Percentiles rank a stretch among this genome's conserved stretches.
These are phyloP conservation scores for Ophioceras dolichostomum DNA, from an alignment of 2,329 filamentous ascomycete genomes.

Conservation along the genomic window DNA sequence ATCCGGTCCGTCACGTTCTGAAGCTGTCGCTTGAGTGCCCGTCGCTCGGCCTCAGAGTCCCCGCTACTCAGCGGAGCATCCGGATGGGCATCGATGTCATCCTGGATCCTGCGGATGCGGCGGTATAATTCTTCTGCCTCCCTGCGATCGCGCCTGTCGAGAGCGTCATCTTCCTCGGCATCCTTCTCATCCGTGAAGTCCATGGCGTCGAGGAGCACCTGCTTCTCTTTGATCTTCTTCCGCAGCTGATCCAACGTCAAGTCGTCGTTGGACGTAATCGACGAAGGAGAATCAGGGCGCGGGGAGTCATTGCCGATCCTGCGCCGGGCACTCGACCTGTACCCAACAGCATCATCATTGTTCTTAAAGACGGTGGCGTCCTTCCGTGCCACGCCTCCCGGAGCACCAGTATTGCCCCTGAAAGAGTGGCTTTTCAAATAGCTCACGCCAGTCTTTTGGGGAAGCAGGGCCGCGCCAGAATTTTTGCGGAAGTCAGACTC, in stretches of 20 bases:
- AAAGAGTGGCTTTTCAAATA: slow-evolving; percentile 96
- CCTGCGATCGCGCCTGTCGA: slow-evolving; percentile 80
- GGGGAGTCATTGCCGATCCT: slow-evolving; percentile 65
- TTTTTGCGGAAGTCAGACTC: slow-evolving; percentile 85
- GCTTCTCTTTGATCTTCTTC: slow-evolving; percentile 90
- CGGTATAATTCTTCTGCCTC: slow-evolving; percentile 92
- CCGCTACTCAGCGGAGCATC: slow-evolving; percentile 57
- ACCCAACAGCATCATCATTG: slow-evolving; percentile 85
- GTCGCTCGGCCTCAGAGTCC: slow-evolving; percentile 80
- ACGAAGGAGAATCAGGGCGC: slow-evolving; percentile 64
- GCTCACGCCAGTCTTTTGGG: slow-evolving; percentile 95
- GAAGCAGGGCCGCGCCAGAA: slow-evolving; percentile 78
- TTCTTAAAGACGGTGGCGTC: slow-evolving; percentile 96
- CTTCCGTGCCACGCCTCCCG: slow-evolving; percentile 53
- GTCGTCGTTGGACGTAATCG: slow-evolving; percentile 64
- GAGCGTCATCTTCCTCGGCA: slow-evolving; percentile 78
- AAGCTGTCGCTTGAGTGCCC: slow-evolving; percentile 77
- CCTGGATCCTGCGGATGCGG: slow-evolving; percentile 80
- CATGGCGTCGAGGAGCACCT: slow-evolving; percentile 87
- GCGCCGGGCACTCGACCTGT: slow-evolving; percentile 85
- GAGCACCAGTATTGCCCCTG: slow-evolving; percentile 47
- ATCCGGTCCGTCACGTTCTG: slow-evolving; percentile 82
- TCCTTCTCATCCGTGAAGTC: slow-evolving; percentile 91
- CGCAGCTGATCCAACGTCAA: slow-evolving; percentile 74
- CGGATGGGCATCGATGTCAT: slow-evolving; percentile 88